Base-by-base conservation (phyloP, 768 basidiomycete genomes). In the Leucosporidium scottii region DNA sequence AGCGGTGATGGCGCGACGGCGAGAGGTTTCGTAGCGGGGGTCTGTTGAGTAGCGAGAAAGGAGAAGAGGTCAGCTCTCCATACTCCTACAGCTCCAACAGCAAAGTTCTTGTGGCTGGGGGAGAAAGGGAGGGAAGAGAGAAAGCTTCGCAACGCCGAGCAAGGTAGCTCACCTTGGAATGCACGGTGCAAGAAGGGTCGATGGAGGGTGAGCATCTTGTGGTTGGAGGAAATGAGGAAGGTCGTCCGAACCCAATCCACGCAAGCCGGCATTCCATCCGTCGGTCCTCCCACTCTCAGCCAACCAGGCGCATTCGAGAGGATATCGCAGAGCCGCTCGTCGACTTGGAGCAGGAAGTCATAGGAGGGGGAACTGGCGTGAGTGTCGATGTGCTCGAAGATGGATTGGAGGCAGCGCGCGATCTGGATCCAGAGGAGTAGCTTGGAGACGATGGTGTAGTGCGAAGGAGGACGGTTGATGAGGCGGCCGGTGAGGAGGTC, bases 251-350 rank as follows among this genome's bases (percentile, higher is more conserved):
- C 27, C 53, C 53, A 55, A 30, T 63, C 66, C 0, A 58, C 56
- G 47, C 66, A 27, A 27, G 21, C 49, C 30, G 70, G 70, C 44
- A 71, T 55, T 0, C 66, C 70, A 10, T 2, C 18, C 2, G 48
- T 39, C 4, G 57, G 31, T 4, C 51, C 70, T 9, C 49, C 66
- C 0, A 30, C 13, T 9, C 30, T 17, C 17, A 68, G 48, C 70
- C 70, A 71, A 3, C 12, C 23, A 20, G 70, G 70, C 5, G 65
- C 10, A 27, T 68, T 49, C 15, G 23, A 49, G 21, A 68, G 50
- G n/a, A 67, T n/a, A 8, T 55, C 55, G 12, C 65, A 62, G 53
- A 71, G 70, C 44, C 65, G 63, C 50, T 67, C 64, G 66, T 71
- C 70, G 31, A 64, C 64, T 25, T 57, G 44, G 62, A 64, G 62